Percentiles rank a stretch among this genome's conserved stretches.
Conservation (phyloP, 2,329 filamentous ascomycete species). For the Lasiodiplodia sp. region DNA sequence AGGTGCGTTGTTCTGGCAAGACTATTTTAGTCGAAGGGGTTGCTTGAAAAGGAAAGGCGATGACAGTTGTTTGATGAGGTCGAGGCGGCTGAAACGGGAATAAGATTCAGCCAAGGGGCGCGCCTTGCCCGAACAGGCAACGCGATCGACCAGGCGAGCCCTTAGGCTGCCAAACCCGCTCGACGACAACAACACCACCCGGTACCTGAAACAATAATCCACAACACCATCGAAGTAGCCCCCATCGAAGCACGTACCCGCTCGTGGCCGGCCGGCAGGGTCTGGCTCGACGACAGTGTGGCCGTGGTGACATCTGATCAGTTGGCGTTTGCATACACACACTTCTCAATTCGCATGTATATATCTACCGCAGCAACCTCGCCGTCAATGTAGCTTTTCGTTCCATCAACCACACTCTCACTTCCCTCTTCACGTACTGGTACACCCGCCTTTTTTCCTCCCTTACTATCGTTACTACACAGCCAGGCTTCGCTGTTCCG, state of each 20-base stretch:
- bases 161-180: no score
- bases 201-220: conserved; percentile 7
- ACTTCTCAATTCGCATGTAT: neutral
- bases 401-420: conserved; percentile 11
- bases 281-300: neutral
- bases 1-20: no score
- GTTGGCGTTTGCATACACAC: neutral
- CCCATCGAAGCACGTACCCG: neutral
- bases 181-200: neutral
- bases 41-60: neutral
- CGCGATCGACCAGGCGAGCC: conserved; percentile 11
- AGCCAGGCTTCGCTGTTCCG: conserved; percentile 1
- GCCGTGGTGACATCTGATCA: neutral
- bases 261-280: neutral
- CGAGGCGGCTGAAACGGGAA: conserved; percentile 14
- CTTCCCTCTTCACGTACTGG: conserved; percentile 1
- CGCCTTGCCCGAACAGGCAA: conserved; percentile 6
- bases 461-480: conserved; percentile 6
- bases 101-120: conserved; percentile 7
- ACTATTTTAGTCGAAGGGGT: neutral
- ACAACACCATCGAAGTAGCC: conserved; percentile 9
- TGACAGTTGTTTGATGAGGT: conserved; percentile 14
- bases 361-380: neutral
- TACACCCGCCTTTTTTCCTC: neutral
- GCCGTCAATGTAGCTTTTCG: neutral